phyloP scores from a whole-genome alignment of 2,329 filamentous ascomycete genomes.

The Hirsutella rhossiliensis region DNA sequence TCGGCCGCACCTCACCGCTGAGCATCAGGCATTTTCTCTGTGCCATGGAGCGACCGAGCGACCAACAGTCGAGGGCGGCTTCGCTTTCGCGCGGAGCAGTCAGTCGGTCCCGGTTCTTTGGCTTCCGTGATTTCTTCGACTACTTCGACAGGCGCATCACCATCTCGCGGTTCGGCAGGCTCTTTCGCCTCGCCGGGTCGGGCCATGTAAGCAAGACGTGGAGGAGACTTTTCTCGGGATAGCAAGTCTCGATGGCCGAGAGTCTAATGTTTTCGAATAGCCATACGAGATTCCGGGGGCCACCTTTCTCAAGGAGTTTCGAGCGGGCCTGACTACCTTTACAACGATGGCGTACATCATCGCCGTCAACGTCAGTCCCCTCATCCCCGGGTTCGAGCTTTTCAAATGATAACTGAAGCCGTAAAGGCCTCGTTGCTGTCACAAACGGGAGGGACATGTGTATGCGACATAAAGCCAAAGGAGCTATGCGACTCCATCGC shows the following conservation, averaged over 20 bases:
- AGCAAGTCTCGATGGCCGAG: not conserved
- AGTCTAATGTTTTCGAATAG: constrained; percentile 24
- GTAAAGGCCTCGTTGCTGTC: constrained; percentile 57
- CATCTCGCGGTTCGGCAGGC: constrained; percentile 37
- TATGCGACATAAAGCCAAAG: constrained; percentile 38
- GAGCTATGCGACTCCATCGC: constrained; percentile 35
- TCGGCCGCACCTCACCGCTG: too few species aligned
- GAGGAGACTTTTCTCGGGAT: not conserved
- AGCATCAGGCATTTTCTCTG: not conserved
- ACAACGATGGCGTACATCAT: constrained; percentile 82
- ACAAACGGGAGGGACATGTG: constrained; percentile 66
- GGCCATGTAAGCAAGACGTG: constrained; percentile 44
- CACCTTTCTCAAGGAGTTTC: constrained; percentile 64
- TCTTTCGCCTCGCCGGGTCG: constrained; percentile 55
- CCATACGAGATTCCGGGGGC: constrained; percentile 54
- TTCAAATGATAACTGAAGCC: not conserved
- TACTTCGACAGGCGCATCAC: constrained; percentile 22
- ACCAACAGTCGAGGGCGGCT: not conserved
- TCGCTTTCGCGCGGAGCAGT: not conserved
- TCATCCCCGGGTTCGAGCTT: not conserved
- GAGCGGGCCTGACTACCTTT: constrained; percentile 70
- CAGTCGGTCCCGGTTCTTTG: constrained; percentile 16
- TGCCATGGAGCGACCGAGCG: not conserved
- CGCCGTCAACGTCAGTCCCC: constrained; percentile 46
- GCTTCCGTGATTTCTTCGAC: constrained; percentile 23